A percentile compares a stretch with the other conserved stretches of the same genome.
Conservation (phyloP, 108 stramenopile species). For the Epipyxis sp. region DNA sequence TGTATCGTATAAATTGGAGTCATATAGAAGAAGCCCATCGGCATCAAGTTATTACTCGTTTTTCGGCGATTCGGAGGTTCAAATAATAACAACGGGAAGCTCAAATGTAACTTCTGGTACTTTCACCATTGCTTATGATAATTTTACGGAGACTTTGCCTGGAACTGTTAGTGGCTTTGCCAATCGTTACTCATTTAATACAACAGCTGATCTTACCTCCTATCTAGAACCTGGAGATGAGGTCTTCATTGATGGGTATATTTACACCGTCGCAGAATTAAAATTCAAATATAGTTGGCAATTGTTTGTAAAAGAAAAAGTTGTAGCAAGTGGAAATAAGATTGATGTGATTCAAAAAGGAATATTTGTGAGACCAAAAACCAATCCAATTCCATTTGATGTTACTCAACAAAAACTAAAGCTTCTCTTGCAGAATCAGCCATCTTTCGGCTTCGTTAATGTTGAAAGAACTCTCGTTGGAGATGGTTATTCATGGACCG, state of each 20-base stretch:
- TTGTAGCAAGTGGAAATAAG: background rate
- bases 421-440: slow-evolving; percentile 17
- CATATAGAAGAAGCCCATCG: background rate
- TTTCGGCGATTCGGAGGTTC: slow-evolving; percentile 8
- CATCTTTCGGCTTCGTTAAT: slow-evolving; percentile 3
- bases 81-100: background rate
- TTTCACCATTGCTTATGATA: slow-evolving; percentile 47
- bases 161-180: slow-evolving; percentile 52
- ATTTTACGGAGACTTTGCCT: slow-evolving; percentile 40
- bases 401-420: background rate
- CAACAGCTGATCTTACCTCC: slow-evolving; percentile 51
- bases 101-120: slow-evolving; percentile 33
- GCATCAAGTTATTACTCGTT: background rate
- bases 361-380: slow-evolving; percentile 5
- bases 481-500: slow-evolving; percentile 36
- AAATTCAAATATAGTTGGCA: background rate
- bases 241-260: slow-evolving; percentile 44
- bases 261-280: slow-evolving; percentile 37
- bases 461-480: slow-evolving; percentile 3
- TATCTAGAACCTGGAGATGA: slow-evolving; percentile 53
- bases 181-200: slow-evolving; percentile 36
- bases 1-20: background rate
- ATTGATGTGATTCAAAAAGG: background rate
- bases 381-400: slow-evolving; percentile 27
- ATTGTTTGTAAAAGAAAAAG: background rate